Evolutionary conservation across 2,329 filamentous ascomycete genomes (phyloP).

Genomic region (Ceratocystis colombiana): DNA sequence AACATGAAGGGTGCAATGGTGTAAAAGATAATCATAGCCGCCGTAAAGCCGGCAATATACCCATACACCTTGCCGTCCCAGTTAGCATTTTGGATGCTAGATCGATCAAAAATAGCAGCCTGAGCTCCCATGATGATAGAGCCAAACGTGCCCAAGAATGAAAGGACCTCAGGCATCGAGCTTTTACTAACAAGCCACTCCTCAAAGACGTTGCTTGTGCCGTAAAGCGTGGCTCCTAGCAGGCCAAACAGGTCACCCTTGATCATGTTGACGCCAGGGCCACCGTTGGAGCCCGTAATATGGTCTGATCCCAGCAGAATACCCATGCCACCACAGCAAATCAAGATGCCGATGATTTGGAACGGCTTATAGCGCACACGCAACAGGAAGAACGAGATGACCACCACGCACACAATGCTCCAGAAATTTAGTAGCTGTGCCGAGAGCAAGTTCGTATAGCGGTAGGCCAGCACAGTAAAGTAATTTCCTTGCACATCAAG

Average conservation of each 20-base stretch:
- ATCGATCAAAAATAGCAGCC: slow-evolving; percentile 82
- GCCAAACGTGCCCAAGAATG: slow-evolving; percentile 80
- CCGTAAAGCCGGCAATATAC: slow-evolving; percentile 82
- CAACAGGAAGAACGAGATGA: slow-evolving; percentile 72
- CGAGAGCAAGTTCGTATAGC: slow-evolving; percentile 81
- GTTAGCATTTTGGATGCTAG: slow-evolving; percentile 53
- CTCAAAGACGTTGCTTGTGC: slow-evolving; percentile 80
- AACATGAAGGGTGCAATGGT: slow-evolving; percentile 75
- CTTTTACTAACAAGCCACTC: slow-evolving; percentile 84
- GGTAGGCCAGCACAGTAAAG: slow-evolving; percentile 90
- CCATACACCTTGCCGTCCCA: slow-evolving; percentile 62
- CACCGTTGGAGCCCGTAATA: slow-evolving; percentile 63
- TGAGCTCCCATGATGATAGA: slow-evolving; percentile 86
- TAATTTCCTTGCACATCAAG: slow-evolving; percentile 96
- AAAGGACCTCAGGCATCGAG: slow-evolving; percentile 85
- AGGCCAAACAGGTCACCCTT: slow-evolving; percentile 92
- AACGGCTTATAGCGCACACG: slow-evolving; percentile 79
- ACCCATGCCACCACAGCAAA: slow-evolving; percentile 86
- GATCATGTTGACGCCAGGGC: slow-evolving; percentile 57
- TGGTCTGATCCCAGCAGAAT: slow-evolving; percentile 80
- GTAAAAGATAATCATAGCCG: slow-evolving; percentile 78
- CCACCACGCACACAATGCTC: slow-evolving; percentile 87
- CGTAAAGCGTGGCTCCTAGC: slow-evolving; percentile 82
- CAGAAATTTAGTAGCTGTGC: slow-evolving; percentile 97
- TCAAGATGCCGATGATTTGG: slow-evolving; percentile 75